Conservation (phyloP, 495 filamentous ascomycete genomes). For the Zalerion maritima region DNA sequence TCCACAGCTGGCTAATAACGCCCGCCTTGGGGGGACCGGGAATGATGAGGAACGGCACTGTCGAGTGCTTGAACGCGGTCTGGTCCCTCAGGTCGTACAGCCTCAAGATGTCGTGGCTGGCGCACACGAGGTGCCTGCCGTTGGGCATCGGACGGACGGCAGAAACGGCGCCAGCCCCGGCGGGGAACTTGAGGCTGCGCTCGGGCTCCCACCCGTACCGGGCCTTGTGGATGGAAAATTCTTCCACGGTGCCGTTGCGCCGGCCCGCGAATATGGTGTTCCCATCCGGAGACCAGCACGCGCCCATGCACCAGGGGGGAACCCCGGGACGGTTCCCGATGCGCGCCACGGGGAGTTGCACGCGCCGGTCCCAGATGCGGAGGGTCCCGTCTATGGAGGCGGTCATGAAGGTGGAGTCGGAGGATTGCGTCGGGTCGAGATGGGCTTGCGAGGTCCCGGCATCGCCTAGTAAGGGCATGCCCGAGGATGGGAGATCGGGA, state of each 20-base stretch:
- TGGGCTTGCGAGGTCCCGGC: constrained; percentile 13
- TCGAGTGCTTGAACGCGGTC: constrained; percentile 50
- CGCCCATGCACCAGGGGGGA: constrained; percentile 95
- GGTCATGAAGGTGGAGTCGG: constrained; percentile 66
- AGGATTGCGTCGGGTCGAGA: constrained; percentile 28
- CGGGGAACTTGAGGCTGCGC: constrained; percentile 79
- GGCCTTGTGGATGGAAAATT: constrained; percentile 80
- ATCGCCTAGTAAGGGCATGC: too few species aligned
- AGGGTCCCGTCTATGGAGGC: constrained; percentile 80
- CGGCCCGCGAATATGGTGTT: constrained; percentile 91
- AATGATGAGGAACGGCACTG: constrained; percentile 85
- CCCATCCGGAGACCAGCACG: constrained; percentile 93
- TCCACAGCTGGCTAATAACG: constrained; percentile 67
- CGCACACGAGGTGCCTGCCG: constrained; percentile 83
- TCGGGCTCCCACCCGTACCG: constrained; percentile 40
- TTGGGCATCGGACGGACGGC: constrained; percentile 85
- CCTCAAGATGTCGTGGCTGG: constrained; percentile 85
- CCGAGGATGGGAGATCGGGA: too few species aligned
- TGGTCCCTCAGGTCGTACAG: constrained; percentile 75
- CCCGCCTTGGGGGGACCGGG: constrained; percentile 82
- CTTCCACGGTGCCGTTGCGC: constrained; percentile 87
- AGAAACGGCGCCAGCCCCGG: constrained; percentile 77
- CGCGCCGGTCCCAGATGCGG: constrained; percentile 79
- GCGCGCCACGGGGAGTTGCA: constrained; percentile 59
- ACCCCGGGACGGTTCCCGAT: constrained; percentile 55